Evolutionary conservation across 176 grass and related monocot genomes (phyloP), one percentile per base, ranked within the genome.

Genomic region (Miscanthus lutarioriparius): DNA sequence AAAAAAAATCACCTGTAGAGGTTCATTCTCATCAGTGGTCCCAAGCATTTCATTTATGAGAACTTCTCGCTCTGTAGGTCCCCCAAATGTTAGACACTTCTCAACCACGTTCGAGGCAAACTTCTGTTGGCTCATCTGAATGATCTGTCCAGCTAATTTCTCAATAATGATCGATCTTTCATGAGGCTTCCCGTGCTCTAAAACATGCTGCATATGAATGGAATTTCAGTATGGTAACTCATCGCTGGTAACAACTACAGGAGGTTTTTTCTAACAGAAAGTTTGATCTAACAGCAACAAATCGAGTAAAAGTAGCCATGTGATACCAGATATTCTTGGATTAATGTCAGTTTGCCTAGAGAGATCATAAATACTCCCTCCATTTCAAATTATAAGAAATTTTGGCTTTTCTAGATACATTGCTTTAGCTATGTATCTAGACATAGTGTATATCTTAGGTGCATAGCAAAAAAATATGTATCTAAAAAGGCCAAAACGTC

Each of bases 91-190:
- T 75, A 97, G 88, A 86, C 95, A 97, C 81, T 97, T 97, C 70
- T 97, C 95, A 73, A 97, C 90, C 61, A 97, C 95, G 74, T 97
- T 97, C 68, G 95, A 97, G 75, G 95, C 95, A 92, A 97, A 97
- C 81, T 97, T 97, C 84, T 97, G 95, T 79, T 94, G 90, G 80
- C 95, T 97, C 95, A 97, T 97, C 81, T 94, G 92, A 88, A 97
- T 93, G 73, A 97, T 97, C 81, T 94, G 90, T 47, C 95, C 95
- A 82, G 95, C 92, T 85, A 97, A 75, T 81, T 97, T 91, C 75
- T 94, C 84, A 81, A 97, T 94, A 77, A 97, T 94, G 61, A 89
- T 64, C 51, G 95, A 89, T 67, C 95, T 82, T 49, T 97, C 95
- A 16, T 89, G 81, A 79, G 92, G 84, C 72, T 97, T 97, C 23